These are phyloP conservation scores for Lasiosphaeria hispida DNA, from an alignment of 495 filamentous ascomycete genomes.

Conservation along the genomic window DNA sequence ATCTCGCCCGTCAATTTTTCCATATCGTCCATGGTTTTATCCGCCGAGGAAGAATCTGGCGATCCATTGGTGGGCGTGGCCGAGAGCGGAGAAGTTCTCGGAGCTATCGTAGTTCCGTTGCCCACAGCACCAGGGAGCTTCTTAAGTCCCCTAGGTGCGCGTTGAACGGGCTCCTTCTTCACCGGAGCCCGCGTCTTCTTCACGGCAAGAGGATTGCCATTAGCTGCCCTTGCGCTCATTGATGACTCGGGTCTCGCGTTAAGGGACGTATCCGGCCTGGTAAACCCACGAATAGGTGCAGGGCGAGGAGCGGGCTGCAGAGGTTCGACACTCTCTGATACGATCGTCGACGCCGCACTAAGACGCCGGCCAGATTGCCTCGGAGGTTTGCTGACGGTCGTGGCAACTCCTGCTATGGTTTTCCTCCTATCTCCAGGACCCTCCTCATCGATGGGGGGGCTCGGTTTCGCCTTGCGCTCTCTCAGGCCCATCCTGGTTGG, in stretches of 20 bases:
- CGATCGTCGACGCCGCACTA: constrained; percentile 39
- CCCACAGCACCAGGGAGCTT: constrained; percentile 37
- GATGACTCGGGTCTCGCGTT: constrained; percentile 41
- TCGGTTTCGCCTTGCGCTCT: constrained; percentile 57
- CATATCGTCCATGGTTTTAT: constrained; percentile 41
- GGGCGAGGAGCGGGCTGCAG: constrained; percentile 5
- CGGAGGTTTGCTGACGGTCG: constrained; percentile 34
- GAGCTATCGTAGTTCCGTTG: constrained; percentile 1
- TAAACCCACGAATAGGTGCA: constrained; percentile 20
- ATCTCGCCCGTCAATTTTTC: constrained; percentile 66
- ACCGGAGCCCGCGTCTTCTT: constrained; percentile 47
- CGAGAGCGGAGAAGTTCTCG: constrained; percentile 9
- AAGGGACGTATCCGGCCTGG: constrained; percentile 38
- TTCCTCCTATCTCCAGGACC: constrained; percentile 58
- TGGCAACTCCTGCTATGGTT: constrained; percentile 60
- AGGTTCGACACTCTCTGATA: constrained; percentile 24
- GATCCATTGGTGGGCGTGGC: not conserved
- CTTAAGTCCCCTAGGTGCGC: constrained; percentile 34
- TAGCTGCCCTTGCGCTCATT: constrained; percentile 31
- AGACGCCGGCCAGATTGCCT: constrained; percentile 36
- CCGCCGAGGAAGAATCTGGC: not conserved
- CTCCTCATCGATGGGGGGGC: constrained; percentile 43
- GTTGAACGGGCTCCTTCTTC: constrained; percentile 38
- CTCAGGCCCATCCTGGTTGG: constrained; percentile 68
- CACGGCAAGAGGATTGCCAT: constrained; percentile 31